Base-by-base conservation (phyloP, 2,329 filamentous ascomycete genomes). In the Scedosporium dehoogii region DNA sequence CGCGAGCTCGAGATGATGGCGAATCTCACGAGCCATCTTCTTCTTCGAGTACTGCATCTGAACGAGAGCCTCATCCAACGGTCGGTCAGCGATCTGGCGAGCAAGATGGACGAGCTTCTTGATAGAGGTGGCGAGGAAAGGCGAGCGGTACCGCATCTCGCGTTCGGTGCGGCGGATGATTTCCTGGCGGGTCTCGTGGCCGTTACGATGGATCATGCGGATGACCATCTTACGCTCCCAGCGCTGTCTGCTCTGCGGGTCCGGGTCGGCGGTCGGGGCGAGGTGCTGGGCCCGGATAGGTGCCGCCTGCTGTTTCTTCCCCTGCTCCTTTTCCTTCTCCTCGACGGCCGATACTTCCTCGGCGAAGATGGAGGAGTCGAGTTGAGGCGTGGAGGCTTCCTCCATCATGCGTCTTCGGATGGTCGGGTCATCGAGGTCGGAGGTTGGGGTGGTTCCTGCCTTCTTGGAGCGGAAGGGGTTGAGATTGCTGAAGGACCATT, bases 21-120 rank as follows among this genome's bases (percentile, higher is more conserved):
- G 79, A 29, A 97, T 85, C 70, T 96, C 91, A 67, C 84, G 80
- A 6, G 93, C 90, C 66, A 89, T 89, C 78, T 92, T 93, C 84
- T 99, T 99, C 80, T 91, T 91, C 74, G 88, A 93, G 78, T 93
- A 97, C 62, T 88, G 85, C 91, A 99, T 96, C 80, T 99, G 94
- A 62, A 90, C 77, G 67, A 97, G 90, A 14, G 94, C 94, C 42
- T 99, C 92, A 63, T 96, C 91, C 65, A 99, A 81, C n/a, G 88
- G 87, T 83, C 97, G 97, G 67, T 94, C 94, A 2, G 86, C 83
- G 70, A 99, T 94, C 77, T 97, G 94, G 62, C 89, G 85, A 25
- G 93, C 87, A 59, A 99, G 78, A 69, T 90, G 88, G 60, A 88
- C 87, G 62, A 99, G 81, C 79, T 99, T 99, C 85, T 99, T 99